Conservation (phyloP, 306 rosid species). For the Trichosanthes cucumerina region DNA sequence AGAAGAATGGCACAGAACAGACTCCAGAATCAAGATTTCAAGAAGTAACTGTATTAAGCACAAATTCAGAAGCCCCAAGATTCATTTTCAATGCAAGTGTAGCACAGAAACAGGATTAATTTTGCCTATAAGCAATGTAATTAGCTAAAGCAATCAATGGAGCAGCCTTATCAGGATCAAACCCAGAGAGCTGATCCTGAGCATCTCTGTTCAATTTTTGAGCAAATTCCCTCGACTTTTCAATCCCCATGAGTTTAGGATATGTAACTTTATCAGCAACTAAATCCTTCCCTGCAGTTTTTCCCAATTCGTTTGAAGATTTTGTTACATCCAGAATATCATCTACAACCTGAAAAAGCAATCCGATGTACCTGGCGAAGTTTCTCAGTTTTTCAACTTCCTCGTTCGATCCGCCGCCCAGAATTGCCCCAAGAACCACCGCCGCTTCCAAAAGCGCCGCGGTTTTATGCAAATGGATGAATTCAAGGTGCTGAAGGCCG, state of each 20-base stretch:
- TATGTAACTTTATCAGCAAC: constrained; percentile 3
- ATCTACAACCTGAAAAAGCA: not conserved
- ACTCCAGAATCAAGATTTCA: not conserved
- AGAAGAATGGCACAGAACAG: not conserved
- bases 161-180: not conserved
- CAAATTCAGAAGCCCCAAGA: not conserved
- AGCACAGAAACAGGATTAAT: not conserved
- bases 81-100: not conserved
- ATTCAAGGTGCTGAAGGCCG: not conserved
- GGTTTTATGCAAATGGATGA: constrained; percentile 4
- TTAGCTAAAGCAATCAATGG: constrained; percentile 6
- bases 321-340: constrained; percentile 3
- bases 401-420: constrained; percentile 2
- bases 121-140: not conserved
- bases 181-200: not conserved
- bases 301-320: constrained; percentile 4
- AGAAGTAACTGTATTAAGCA: not conserved
- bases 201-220: not conserved
- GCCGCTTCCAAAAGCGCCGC: not conserved
- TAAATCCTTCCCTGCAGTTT: not conserved
- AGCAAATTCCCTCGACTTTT: not conserved
- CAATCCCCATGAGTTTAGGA: not conserved
- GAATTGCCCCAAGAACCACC: not conserved
- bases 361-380: not conserved
- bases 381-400: not conserved